These are phyloP conservation scores for Geranium incanum DNA, from an alignment of 441 rosid species.

Conservation along the genomic window DNA sequence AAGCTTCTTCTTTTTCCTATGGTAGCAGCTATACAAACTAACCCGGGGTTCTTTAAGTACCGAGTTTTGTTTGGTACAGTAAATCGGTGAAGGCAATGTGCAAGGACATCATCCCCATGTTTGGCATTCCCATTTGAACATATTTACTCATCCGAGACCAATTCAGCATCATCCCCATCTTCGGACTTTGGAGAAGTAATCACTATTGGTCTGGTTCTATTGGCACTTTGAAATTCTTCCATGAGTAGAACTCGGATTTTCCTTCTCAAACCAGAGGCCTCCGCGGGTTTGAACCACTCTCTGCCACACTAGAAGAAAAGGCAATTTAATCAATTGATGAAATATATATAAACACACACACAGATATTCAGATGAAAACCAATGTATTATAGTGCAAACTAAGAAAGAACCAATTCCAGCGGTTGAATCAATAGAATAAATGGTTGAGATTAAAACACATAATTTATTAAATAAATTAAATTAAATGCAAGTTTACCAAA, in stretches of 20 bases:
- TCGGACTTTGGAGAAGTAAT: background rate
- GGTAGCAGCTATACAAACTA: background rate
- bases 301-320: slow-evolving; percentile 55
- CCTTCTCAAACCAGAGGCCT: slow-evolving; percentile 73
- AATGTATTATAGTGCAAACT: too few species aligned
- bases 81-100: background rate
- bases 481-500: too few species aligned
- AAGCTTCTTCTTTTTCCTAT: background rate
- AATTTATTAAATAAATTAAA: too few species aligned
- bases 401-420: too few species aligned
- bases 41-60: too few species aligned
- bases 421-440: too few species aligned
- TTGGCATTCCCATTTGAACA: background rate
- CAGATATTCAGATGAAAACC: too few species aligned
- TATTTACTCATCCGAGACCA: background rate
- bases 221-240: slow-evolving; percentile 38
- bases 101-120: background rate
- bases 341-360: too few species aligned
- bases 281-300: slow-evolving; percentile 79
- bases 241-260: slow-evolving; percentile 50
- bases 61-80: too few species aligned
- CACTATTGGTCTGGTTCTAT: background rate
- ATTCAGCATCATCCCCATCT: background rate
- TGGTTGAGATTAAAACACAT: too few species aligned
- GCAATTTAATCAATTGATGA: background rate